A percentile compares a stretch with the other conserved stretches of the same genome.
phyloP scores from a whole-genome alignment of 768 basidiomycete species.

The Mycena floridula region DNA sequence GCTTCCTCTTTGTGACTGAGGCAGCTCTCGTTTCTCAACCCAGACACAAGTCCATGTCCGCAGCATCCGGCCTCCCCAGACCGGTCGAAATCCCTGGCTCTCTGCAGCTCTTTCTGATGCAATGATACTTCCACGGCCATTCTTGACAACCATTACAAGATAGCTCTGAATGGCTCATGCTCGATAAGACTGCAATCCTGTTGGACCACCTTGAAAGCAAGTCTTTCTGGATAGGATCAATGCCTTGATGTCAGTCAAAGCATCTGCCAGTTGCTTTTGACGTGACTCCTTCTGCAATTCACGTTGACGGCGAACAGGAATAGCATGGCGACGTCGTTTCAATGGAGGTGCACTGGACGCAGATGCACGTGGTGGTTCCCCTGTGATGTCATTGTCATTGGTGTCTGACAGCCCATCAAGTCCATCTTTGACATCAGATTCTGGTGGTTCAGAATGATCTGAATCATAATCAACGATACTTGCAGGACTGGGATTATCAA shows the following conservation, averaged over 20 bases:
- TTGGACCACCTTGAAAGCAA: not conserved
- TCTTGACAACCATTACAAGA: constrained; percentile 16
- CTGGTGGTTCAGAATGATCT: no score
- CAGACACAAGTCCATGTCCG: constrained; percentile 8
- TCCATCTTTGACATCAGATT: no score
- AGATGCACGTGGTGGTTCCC: no score
- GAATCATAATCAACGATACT: no score
- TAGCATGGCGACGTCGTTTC: no score
- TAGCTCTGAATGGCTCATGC: constrained; percentile 16
- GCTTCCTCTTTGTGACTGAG: constrained; percentile 6
- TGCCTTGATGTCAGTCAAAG: not conserved
- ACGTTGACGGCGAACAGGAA: no score
- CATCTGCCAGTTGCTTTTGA: not conserved
- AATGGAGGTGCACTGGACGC: no score
- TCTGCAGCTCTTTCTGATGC: constrained; percentile 18
- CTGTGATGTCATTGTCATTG: no score
- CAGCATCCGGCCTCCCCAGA: constrained; percentile 9
- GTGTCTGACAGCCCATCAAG: no score
- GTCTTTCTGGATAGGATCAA: not conserved
- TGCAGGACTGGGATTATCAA: no score
- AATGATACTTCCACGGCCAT: constrained; percentile 8
- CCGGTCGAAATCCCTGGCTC: constrained; percentile 11
- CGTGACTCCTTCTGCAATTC: no score
- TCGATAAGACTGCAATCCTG: constrained; percentile 17
- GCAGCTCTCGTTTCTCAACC: constrained; percentile 9